Base-by-base conservation (phyloP, 495 filamentous ascomycete genomes). In the Amniculicola lignicola region DNA sequence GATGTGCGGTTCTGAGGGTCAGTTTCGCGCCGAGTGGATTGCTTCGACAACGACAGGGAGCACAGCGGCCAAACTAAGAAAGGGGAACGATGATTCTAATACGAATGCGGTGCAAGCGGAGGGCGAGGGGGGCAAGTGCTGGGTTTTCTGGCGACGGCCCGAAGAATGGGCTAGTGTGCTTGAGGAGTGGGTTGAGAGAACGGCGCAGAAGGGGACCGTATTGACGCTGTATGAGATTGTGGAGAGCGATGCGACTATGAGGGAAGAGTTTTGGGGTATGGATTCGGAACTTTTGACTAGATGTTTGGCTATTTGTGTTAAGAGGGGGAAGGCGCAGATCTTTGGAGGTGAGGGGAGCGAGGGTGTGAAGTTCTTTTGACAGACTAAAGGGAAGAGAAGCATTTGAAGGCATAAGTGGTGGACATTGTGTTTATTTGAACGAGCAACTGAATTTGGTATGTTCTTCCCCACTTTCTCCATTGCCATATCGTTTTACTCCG, bases 341-440 rank as follows among this genome's bases (percentile, higher is more conserved):
- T 96, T 98, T 75, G 92, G 92, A 16, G 70, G 62, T 31, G 90
- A 91, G 57, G 92, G 92, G 60, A 82, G 86, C 53, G 81, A 83
- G 65, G 93, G 93, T 47, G 89, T 96, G 54, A 98, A 98, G 74
- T 97, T 98, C 75, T 96, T 96, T 68, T 97, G n/a, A n/a, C n/a
- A n/a, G n/a, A n/a, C n/a, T n/a, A n/a, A n/a, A n/a, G n/a, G n/a
- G n/a, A n/a, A n/a, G n/a, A n/a, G n/a, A n/a, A n/a, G n/a, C n/a
- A n/a, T n/a, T n/a, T n/a, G n/a, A n/a, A n/a, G n/a, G n/a, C n/a
- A n/a, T n/a, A n/a, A n/a, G n/a, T n/a, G n/a, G n/a, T n/a, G n/a
- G n/a, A n/a, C n/a, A n/a, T n/a, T n/a, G n/a, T n/a, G n/a, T n/a
- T n/a, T n/a, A n/a, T n/a, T n/a, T n/a, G n/a, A n/a, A n/a, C n/a